Evolutionary conservation across 2,329 filamentous ascomycete species (phyloP).

Genomic region (Talaromyces sp.): DNA sequence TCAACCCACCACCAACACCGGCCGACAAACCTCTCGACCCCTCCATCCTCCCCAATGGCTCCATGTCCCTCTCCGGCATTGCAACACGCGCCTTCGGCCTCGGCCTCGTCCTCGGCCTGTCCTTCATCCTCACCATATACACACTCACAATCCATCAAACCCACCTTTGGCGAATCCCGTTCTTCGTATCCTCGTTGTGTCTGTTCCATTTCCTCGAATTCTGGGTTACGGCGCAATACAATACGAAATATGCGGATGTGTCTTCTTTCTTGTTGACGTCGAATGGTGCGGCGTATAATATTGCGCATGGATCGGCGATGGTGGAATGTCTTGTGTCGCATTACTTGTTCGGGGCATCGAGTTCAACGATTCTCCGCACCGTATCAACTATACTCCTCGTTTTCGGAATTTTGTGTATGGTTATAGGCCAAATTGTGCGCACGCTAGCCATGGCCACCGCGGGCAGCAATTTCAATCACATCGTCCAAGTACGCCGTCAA

Average conservation of each 20-base stretch:
- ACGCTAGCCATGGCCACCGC: conserved; percentile 87
- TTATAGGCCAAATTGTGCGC: conserved; percentile 71
- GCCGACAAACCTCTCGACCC: conserved; percentile 26
- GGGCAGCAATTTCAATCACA: conserved; percentile 87
- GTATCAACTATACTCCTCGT: conserved; percentile 38
- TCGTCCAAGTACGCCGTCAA: conserved; percentile 68
- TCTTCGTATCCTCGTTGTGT: conserved; percentile 60
- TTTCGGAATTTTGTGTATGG: conserved; percentile 63
- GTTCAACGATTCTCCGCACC: conserved; percentile 37
- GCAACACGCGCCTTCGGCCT: conserved; percentile 47
- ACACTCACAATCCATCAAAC: conserved; percentile 29
- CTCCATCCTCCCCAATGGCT: conserved; percentile 39
- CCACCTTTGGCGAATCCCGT: conserved; percentile 58
- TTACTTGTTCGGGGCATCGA: conserved; percentile 43
- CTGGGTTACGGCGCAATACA: conserved; percentile 82
- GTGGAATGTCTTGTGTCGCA: conserved; percentile 62
- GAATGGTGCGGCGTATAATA: conserved; percentile 81
- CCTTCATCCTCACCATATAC: conserved; percentile 30
- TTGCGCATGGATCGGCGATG: conserved; percentile 74
- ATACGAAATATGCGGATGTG: conserved; percentile 69
- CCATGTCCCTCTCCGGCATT: conserved; percentile 46
- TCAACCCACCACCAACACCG: not conserved
- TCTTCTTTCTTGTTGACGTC: conserved; percentile 77
- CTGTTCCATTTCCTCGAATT: conserved; percentile 96
- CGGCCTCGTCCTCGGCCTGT: conserved; percentile 42